phyloP scores from a whole-genome alignment of 1,284 basidiomycete genomes.

The Naganishia sp. region DNA sequence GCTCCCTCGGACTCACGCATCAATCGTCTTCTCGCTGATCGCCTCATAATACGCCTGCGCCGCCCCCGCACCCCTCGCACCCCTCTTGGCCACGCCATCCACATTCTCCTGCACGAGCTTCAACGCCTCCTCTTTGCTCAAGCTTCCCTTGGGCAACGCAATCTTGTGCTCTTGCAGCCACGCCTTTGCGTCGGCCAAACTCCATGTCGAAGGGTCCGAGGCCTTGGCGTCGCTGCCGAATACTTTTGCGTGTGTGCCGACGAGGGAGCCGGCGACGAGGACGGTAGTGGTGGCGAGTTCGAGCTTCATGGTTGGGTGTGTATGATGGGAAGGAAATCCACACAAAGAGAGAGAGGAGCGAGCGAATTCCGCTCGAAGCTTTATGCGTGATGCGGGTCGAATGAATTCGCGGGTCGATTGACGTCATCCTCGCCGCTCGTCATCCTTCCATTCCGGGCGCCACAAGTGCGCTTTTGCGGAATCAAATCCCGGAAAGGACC shows the following conservation, averaged over 20 bases:
- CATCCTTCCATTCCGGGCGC: background rate
- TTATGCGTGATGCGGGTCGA: background rate
- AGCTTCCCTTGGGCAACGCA: conserved; percentile 19
- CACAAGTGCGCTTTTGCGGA: background rate
- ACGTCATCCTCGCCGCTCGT: conserved; percentile 2
- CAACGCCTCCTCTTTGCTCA: conserved; percentile 38
- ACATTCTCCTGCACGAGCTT: conserved; percentile 65
- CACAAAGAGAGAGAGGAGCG: background rate
- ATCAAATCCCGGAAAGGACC: background rate
- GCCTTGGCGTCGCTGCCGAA: conserved; percentile 43
- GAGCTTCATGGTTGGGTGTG: conserved; percentile 28
- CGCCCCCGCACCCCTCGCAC: conserved; percentile 61
- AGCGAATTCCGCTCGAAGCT: too few species aligned
- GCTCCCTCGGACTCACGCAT: conserved; percentile 46
- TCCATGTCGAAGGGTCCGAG: conserved; percentile 32
- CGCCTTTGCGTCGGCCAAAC: conserved; percentile 31
- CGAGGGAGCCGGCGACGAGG: conserved; percentile 32
- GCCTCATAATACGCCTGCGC: conserved; percentile 69
- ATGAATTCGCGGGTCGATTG: background rate
- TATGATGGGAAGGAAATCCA: background rate
- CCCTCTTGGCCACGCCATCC: conserved; percentile 58
- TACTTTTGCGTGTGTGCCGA: conserved; percentile 42
- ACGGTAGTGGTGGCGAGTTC: conserved; percentile 34
- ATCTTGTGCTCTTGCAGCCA: conserved; percentile 33
- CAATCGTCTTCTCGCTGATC: conserved; percentile 53